Percentiles rank a stretch among this genome's conserved stretches.
Evolutionary conservation across 345 rosid species (phyloP).

Genomic region (Viola odorata): DNA sequence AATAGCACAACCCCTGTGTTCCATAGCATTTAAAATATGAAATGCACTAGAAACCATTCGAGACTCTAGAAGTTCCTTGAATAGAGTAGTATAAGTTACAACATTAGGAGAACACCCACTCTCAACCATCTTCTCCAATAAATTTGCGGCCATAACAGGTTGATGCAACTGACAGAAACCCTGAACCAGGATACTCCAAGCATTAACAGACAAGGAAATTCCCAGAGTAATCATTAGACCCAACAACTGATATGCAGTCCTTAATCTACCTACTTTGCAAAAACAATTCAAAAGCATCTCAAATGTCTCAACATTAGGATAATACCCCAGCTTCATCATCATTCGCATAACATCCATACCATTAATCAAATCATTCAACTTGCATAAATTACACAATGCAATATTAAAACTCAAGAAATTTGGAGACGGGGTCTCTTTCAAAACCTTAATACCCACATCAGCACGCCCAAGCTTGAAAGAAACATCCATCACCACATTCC

Average conservation of each 20-base stretch:
- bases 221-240: conserved; percentile 47
- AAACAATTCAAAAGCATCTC: conserved; percentile 47
- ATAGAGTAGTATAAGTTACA: conserved; percentile 54
- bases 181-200: conserved; percentile 50
- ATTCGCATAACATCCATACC: conserved; percentile 36
- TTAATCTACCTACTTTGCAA: conserved; percentile 38
- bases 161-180: conserved; percentile 37
- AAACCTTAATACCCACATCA: conserved; percentile 35
- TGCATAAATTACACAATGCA: conserved; percentile 54
- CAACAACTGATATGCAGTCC: conserved; percentile 46
- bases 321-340: conserved; percentile 51
- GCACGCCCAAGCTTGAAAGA: conserved; percentile 33
- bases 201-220: conserved; percentile 38
- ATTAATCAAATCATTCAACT: conserved; percentile 29
- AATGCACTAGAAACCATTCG: conserved; percentile 43
- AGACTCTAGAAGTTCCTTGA: conserved; percentile 50
- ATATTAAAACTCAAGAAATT: conserved; percentile 62
- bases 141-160: conserved; percentile 40
- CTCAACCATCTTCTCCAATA: conserved; percentile 48
- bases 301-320: conserved; percentile 47
- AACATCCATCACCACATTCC: conserved; percentile 61
- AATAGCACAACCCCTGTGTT: conserved; percentile 38
- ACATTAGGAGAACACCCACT: conserved; percentile 52
- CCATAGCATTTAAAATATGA: conserved; percentile 32
- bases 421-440: conserved; percentile 31